Evolutionary conservation across 164 flowering plant species (phyloP), one percentile per base, ranked within the genome.

Genomic region (Liquidambar formosana): DNA sequence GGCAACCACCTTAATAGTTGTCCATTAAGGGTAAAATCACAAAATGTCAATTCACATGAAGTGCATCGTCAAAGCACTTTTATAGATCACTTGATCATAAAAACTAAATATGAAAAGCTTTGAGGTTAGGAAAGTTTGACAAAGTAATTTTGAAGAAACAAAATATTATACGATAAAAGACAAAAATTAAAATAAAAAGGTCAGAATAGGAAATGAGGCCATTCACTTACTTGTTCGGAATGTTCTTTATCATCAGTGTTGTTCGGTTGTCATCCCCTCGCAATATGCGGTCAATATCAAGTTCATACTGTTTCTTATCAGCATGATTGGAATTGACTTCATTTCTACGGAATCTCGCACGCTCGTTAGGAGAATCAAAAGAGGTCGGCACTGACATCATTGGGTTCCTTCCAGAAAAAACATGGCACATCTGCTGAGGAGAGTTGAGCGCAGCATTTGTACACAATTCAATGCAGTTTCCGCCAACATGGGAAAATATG

Each of bases 241-340:
- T 91, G 74, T 91, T 91, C 77, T 91, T 91, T 68, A 91, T 86
- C 97, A 91, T 91, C 57, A 91, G 80, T 27, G 97, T 91, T 43
- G 97, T 89, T 49, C 94, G 74, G 44, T 41, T 79, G 76, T 91
- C 97, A 56, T 86, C 93, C 57, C 88, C 91, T 41, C 70, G 80
- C 78, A 85, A 21, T 73, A 91, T 89, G 57, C 91, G 88, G 54
- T 87, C 91, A 79, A 89, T 70, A 74, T 89, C 93, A 72, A 91
- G 93, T 61, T 91, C 97, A 80, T 81, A 91, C 72, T 84, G 92
- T 68, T 86, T 91, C 82, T 82, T 88, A 68, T 88, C 92, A 63
- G 82, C 84, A 52, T 76, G 71, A 68, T 65, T 79, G 23, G 84
- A 69, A 71, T 58, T 75, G 33, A 71, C 74, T 60, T 89, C 92